phyloP scores from a whole-genome alignment of 345 rosid species.

The Turnera subulata region DNA sequence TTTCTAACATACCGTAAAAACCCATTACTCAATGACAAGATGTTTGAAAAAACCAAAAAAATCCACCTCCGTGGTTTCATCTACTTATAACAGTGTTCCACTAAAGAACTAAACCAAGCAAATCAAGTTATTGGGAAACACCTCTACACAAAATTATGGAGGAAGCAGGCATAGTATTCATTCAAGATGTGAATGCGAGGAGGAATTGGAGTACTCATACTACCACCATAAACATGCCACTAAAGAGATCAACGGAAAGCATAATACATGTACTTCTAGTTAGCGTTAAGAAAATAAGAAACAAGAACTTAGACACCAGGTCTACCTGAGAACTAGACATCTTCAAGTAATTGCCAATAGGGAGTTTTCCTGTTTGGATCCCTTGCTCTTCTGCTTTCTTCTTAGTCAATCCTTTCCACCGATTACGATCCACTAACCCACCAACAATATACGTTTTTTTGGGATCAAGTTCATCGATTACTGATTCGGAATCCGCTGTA shows the following conservation, averaged over 20 bases:
- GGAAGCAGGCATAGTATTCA: too few relatives aligned
- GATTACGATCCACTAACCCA: conserved; percentile 86
- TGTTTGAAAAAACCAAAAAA: too few relatives aligned
- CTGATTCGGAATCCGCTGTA: conserved; percentile 78
- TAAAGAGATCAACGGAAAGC: background rate
- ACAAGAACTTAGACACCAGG: background rate
- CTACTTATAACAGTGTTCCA: too few relatives aligned
- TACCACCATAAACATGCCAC: too few relatives aligned
- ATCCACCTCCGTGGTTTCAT: too few relatives aligned
- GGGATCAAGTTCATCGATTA: conserved; percentile 60
- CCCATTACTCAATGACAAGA: too few relatives aligned
- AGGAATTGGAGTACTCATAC: background rate
- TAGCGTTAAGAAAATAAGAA: background rate
- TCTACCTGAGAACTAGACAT: conserved; percentile 95
- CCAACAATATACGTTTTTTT: conserved; percentile 66
- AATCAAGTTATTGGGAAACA: too few relatives aligned
- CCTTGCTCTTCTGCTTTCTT: conserved; percentile 88
- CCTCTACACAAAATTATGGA: too few relatives aligned
- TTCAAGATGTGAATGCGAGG: too few relatives aligned
- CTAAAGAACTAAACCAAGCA: too few relatives aligned
- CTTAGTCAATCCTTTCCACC: conserved; percentile 93
- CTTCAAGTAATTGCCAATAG: conserved; percentile 80
- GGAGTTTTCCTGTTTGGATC: conserved; percentile 80
- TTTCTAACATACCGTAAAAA: too few relatives aligned
- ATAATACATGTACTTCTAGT: too few relatives aligned